phyloP scores from a whole-genome alignment of 305 asterid genomes.

The Fraxinus baroniana region DNA sequence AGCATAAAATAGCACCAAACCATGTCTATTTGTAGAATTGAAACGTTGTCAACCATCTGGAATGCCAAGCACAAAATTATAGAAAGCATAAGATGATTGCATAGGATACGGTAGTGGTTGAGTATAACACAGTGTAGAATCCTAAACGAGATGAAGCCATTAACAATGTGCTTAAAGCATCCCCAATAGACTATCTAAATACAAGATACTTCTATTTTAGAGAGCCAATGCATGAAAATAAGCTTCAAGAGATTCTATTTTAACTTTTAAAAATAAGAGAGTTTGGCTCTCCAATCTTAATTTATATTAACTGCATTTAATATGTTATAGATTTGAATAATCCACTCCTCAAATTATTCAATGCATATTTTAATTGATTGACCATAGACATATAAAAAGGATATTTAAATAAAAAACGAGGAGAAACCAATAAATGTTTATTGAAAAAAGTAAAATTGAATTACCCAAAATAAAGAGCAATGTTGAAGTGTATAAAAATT shows the following conservation, averaged over 20 bases:
- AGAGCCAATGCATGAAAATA: background rate
- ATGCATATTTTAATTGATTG: too few species aligned
- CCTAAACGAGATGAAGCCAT: background rate
- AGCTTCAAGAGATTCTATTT: background rate
- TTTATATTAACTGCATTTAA: background rate
- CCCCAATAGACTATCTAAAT: background rate
- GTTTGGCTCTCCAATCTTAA: background rate
- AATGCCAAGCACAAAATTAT: conserved; percentile 20
- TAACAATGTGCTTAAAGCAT: background rate
- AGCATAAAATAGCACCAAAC: conserved; percentile 99
- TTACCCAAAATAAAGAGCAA: background rate
- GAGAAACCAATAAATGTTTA: background rate
- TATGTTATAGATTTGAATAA: background rate
- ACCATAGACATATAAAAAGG: background rate
- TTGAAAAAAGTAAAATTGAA: background rate
- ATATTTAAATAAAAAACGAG: background rate
- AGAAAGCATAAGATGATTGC: conserved; percentile 17
- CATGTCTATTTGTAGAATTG: conserved; percentile 92
- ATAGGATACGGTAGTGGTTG: background rate
- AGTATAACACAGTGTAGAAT: background rate
- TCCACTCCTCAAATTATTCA: background rate
- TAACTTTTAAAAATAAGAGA: background rate
- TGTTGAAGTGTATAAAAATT: too few species aligned
- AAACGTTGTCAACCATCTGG: conserved; percentile 88
- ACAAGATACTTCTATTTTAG: background rate